Base-by-base conservation (phyloP, 495 filamentous ascomycete species). In the Hyaloscypha variabilis region DNA sequence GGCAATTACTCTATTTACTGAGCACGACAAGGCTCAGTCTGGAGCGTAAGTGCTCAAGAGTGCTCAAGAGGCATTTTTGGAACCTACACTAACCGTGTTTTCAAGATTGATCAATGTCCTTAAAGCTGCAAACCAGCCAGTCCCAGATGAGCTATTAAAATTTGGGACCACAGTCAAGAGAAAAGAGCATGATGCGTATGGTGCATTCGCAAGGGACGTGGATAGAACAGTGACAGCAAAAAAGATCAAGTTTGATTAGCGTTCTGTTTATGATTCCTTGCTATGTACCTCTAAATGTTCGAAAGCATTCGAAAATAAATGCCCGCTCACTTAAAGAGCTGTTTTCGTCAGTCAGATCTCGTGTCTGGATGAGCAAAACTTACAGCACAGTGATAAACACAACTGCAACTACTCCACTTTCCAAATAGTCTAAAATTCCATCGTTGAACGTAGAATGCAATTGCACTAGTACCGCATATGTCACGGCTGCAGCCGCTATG, bases 101-200 rank as follows among this genome's bases (percentile, higher is more conserved):
- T 28, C 10, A 60, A 82, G 80, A 21, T 81, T 99, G 63, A 90
- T 97, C 75, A 97, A 97, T 73, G 92, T 99, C 56, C 82, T 99
- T 42, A 93, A 90, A 74, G 91, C 87, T 11, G 94, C 95, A 6
- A 90, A 91, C 57, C 95, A 98, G 72, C 82, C 87, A 6, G 90
- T 99, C 1, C 95, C 95, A 5, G 92, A 97, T 39, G 90, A 69
- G 29, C 77, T 98, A 39, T 75, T 97, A 66, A 97, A 95, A 73
- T 99, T 97, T 67, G 95, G 95, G 60, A 94, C 91, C n/a, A 97
- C 94, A 17, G 95, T 99, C 31, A 98, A 97, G 84, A 97, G 96
- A 83, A 98, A 97, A 91, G 87, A 85, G 50, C 94, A 99, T 76
- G 90, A 90, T 60, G 88, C 88, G 10, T 99, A 97, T 74, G 95